Evolutionary conservation across 148 eudicot species (phyloP).

Genomic region (Rhododendron ferrugineum): DNA sequence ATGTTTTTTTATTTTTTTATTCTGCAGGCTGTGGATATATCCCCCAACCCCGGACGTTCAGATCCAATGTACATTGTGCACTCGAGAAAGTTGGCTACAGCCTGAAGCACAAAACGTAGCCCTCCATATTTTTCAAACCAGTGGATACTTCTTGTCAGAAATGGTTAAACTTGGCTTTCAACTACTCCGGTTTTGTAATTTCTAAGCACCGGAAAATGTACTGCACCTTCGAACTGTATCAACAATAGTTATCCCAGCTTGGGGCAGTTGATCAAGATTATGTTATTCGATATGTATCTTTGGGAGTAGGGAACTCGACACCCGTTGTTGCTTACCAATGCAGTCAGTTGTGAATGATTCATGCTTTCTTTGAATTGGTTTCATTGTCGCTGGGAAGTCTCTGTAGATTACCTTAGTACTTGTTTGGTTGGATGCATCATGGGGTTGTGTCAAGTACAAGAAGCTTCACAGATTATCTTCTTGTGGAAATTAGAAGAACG

Average conservation of each 20-base stretch:
- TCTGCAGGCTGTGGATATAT: slow-evolving; percentile 88
- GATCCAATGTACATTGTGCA: slow-evolving; percentile 92
- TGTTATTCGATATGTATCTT: background rate
- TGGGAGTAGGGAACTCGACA: background rate
- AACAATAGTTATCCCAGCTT: background rate
- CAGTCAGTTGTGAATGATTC: background rate
- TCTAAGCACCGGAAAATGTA: background rate
- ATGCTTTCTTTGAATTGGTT: background rate
- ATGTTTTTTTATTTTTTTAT: too few relatives aligned
- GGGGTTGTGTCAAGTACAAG: background rate
- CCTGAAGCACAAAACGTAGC: slow-evolving; percentile 18
- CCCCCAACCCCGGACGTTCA: slow-evolving; percentile 91
- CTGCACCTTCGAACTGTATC: background rate
- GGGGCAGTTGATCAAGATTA: background rate
- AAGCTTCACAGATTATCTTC: background rate
- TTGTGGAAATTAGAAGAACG: background rate
- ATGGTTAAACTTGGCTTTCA: background rate
- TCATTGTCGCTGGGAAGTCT: background rate
- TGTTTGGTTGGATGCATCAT: background rate
- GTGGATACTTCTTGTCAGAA: background rate
- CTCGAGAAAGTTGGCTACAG: slow-evolving; percentile 65
- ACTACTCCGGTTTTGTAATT: background rate
- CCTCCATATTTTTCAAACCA: background rate
- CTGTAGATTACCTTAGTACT: background rate
- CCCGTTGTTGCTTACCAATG: background rate